A percentile compares a stretch with the other conserved stretches of the same genome.
Conservation (phyloP, 148 eudicot genomes). For the Selenicereus undatus region DNA sequence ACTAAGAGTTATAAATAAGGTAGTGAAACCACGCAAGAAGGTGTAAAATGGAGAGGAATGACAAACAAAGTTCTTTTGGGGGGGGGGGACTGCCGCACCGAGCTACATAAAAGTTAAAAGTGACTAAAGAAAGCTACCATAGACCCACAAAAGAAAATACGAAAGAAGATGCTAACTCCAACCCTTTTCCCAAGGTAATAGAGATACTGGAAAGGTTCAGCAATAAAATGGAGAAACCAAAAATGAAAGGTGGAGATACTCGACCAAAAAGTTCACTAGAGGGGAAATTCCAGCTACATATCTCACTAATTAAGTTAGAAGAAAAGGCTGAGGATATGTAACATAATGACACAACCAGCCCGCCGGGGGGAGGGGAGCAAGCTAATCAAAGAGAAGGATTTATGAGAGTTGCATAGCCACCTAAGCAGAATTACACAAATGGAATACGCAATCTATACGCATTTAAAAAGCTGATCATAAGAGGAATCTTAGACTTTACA, state of each 20-base stretch:
- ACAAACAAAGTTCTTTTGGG: background rate
- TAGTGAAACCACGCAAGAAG: background rate
- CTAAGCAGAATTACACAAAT: background rate
- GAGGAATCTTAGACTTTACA: constrained; percentile 1
- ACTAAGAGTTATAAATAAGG: background rate
- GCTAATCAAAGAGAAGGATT: background rate
- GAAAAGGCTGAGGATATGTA: too few species aligned
- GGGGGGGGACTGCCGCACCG: background rate
- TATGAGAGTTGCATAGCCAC: background rate
- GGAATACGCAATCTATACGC: background rate
- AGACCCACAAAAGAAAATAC: too few species aligned
- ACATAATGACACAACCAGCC: background rate
- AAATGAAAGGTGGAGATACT: background rate
- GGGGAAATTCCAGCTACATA: background rate
- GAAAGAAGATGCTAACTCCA: background rate
- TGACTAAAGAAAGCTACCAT: too few species aligned
- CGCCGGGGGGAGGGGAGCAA: too few species aligned
- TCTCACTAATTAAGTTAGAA: background rate
- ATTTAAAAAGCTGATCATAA: background rate
- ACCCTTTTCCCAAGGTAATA: background rate
- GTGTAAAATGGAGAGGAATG: background rate
- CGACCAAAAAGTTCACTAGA: background rate
- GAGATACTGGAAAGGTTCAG: background rate
- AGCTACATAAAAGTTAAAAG: too few species aligned
- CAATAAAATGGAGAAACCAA: background rate